Conservation (phyloP, 208 protist species). For the Trypanosoma caninum region DNA sequence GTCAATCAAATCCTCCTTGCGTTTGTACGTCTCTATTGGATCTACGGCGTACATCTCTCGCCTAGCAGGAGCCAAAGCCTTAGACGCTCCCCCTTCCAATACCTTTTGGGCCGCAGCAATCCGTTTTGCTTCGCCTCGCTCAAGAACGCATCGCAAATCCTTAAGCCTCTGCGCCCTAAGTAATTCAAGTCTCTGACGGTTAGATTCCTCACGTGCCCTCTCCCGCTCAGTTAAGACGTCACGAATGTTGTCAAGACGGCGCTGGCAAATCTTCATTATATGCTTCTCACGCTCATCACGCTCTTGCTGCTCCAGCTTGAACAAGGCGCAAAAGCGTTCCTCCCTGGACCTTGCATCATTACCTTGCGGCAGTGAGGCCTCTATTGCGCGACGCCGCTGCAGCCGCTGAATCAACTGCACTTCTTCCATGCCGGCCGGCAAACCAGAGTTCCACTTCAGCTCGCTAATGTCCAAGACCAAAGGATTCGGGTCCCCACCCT, state of each 20-base stretch:
- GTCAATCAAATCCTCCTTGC: conserved; percentile 38
- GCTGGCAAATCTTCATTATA: conserved; percentile 62
- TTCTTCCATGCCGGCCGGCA: conserved; percentile 79
- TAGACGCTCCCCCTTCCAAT: conserved; percentile 16
- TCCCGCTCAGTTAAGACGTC: conserved; percentile 63
- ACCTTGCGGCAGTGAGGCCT: conserved; percentile 52
- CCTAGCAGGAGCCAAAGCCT: conserved; percentile 1
- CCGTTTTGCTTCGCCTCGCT: conserved; percentile 46
- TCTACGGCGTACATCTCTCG: conserved; percentile 14
- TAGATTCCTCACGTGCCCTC: conserved; percentile 49
- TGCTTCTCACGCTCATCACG: conserved; percentile 83
- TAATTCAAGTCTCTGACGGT: conserved; percentile 47
- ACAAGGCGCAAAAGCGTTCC: conserved; percentile 44
- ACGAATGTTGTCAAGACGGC: conserved; percentile 59
- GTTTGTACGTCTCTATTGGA: conserved; percentile 11
- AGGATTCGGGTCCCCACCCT: conserved; percentile 50
- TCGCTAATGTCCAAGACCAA: conserved; percentile 68
- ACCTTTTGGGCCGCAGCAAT: conserved; percentile 26
- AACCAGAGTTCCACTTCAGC: conserved; percentile 57
- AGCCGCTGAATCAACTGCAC: conserved; percentile 88
- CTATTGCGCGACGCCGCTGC: conserved; percentile 74
- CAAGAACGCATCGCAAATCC: conserved; percentile 40
- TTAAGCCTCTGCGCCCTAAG: conserved; percentile 52
- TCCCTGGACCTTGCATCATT: conserved; percentile 53
- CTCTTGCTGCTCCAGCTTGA: conserved; percentile 82